Base-by-base conservation (phyloP, 2,329 filamentous ascomycete species). In the Exophiala bonariae region DNA sequence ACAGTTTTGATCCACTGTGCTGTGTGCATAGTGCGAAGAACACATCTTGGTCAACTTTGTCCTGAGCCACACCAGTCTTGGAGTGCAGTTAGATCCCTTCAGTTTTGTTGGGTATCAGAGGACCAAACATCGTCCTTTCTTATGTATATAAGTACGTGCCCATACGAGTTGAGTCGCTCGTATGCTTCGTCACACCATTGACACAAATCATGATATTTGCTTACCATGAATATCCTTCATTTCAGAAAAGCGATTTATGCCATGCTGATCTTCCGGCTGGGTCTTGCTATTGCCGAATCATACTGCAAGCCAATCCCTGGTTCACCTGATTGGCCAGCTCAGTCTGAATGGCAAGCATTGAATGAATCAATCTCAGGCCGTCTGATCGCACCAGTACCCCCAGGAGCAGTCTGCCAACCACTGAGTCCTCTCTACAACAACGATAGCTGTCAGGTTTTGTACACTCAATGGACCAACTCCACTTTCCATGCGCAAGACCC, bases 381-480 rank as follows among this genome's bases (percentile, higher is more conserved):
- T 39, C 60, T 73, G 17, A 50, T 52, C 30, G 17, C 44, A 4
- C 50, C 76, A 23, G 23, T 62, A 49, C 70, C 76, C 52, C 70
- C 72, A 20, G 74, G 68, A 57, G 66, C 68, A 61, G 66, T 73
- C 58, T 76, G 74, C 55, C 73, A 76, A 58, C 61, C 63, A 6
- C 48, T 47, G 30, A 59, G 54, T 49, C 52, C 62, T n/a, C 56
- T 56, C 35, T 68, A 62, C 58, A 55, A 68, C 31, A 35, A 56
- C 17, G 45, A 56, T 2, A 42, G 59, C 4, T 78, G 75, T 47
- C 43, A 56, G 13, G 42, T 42, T 9, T 55, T 69, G 7, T 48
- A 57, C 41, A 48, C 56, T 36, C 58, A 56, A 39, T 71, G 67
- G 67, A 22, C 18, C n/a, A 66, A 59, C 31, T 60, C 63, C 35